Evolutionary conservation across 176 grass and related monocot species (phyloP), one percentile per base, ranked within the genome.

Genomic region (Ensete glaucum): DNA sequence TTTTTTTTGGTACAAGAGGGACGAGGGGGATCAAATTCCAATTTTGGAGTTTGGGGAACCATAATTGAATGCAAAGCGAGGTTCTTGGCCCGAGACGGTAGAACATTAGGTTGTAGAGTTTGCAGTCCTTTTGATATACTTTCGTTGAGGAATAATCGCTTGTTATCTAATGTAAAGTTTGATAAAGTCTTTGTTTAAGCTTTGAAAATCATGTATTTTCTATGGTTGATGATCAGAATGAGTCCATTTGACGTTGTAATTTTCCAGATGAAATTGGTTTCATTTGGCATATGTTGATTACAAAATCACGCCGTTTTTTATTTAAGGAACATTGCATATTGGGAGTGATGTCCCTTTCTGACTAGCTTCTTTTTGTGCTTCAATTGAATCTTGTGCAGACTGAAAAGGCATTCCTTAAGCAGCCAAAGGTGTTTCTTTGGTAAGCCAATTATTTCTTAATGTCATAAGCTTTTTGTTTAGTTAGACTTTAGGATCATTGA

Each of bases 331-430:
- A 11, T 65, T 26, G 63, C 21, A 27, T 65, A 11, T 65, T 25
- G 63, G 19, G 12, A 23, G 34, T 43, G 11, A 65, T 26, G 9
- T 11, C 23, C 24, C 23, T 23, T 25, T 24, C 20, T 26, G 8
- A 65, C 22, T 65, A 12, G 12, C 63, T 25, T 9, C 63, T 26
- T 11, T 9, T 25, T 65, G 24, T 65, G 6, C 21, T 64, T 65
- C 14, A 6, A 20, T n/a, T 10, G 12, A 70, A 70, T 20, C 50
- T 70, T 70, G 67, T 70, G 67, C 67, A 70, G 67, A 70, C 67
- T 34, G 67, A 70, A 19, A 70, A 51, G 34, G 67, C 67, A 19
- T 70, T 70, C 15, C 67, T 70, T n/a, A 70, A 70, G 67, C 43
- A 70, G 43, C 67, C 67, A 11, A 70, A 70, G 34, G 67, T 70